Base-by-base conservation (phyloP, 2,329 filamentous ascomycete species). In the Fusarium tricinctum region DNA sequence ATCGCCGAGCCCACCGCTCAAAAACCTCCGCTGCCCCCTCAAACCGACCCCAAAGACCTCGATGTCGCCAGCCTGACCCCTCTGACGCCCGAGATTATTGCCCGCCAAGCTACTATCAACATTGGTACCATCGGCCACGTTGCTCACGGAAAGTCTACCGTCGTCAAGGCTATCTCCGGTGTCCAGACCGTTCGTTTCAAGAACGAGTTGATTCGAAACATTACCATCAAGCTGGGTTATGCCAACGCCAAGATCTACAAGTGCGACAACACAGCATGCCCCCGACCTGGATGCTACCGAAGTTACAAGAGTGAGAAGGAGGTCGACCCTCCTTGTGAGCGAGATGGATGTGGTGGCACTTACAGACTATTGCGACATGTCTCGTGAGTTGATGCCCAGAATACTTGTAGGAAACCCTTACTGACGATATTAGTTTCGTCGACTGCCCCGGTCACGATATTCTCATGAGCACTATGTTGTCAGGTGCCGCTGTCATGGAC, bases 391-490 rank as follows among this genome's bases (percentile, higher is more conserved):
- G 19, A 43, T 30, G 48, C 39, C 46, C 12, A 19, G n/a, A 46
- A 47, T 28, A n/a, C n/a, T 32, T 17, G 9, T 19, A 20, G 23
- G 42, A 59, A 45, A 40, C 39, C 35, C n/a, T 63, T 63, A 48
- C 71, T 76, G 55, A 75, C 52, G 43, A 22, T 45, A 47, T 22
- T 72, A 95, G 93, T 17, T 99, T 98, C 80, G 96, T 98, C 73
- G 96, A 98, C 82, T 98, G 96, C 86, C 96, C 96, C 58, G 96
- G 96, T 82, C 96, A 99, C 92, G 96, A 99, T 84, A 99, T 99
- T 94, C 94, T 99, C 81, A 99, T 99, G 96, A 98, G 95, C 83
- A 99, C 96, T 76, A 99, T 99, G 96, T 91, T 99, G 86, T 99
- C 96, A 78, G 96, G 96, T 78, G 96, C 96, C 75, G 96, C 96